Evolutionary conservation across 2,329 filamentous ascomycete genomes (phyloP).

Genomic region (Paramyrothecium sp.): DNA sequence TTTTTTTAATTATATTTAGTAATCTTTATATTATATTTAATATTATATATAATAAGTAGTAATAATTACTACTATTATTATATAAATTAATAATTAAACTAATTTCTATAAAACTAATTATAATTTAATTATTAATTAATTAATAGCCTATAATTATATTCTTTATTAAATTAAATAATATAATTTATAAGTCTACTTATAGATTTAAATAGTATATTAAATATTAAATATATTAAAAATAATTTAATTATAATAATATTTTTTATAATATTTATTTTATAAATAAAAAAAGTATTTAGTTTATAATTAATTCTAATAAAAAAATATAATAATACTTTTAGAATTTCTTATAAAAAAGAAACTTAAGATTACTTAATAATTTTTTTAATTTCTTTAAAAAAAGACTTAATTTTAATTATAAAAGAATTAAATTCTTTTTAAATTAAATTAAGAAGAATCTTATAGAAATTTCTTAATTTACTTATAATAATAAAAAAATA

Average conservation of each 20-base stretch:
- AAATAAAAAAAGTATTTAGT: too few species aligned
- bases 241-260: too few species aligned
- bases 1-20: too few species aligned
- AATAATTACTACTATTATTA: background rate
- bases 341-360: background rate
- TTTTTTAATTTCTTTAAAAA: background rate
- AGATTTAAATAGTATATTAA: too few species aligned
- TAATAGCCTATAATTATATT: background rate
- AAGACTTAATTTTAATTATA: background rate
- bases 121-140: background rate
- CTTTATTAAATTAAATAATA: background rate
- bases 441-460: background rate
- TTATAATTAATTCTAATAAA: too few species aligned
- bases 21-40: too few species aligned
- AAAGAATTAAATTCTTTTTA: background rate
- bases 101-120: background rate
- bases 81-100: background rate
- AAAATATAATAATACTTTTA: too few species aligned
- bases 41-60: background rate
- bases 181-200: too few species aligned
- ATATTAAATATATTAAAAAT: too few species aligned
- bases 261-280: too few species aligned
- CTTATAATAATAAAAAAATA: too few species aligned
- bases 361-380: background rate
- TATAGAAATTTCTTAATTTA: background rate